Base-by-base conservation (phyloP, 495 filamentous ascomycete species). In the Xanthoparmelia taractica region DNA sequence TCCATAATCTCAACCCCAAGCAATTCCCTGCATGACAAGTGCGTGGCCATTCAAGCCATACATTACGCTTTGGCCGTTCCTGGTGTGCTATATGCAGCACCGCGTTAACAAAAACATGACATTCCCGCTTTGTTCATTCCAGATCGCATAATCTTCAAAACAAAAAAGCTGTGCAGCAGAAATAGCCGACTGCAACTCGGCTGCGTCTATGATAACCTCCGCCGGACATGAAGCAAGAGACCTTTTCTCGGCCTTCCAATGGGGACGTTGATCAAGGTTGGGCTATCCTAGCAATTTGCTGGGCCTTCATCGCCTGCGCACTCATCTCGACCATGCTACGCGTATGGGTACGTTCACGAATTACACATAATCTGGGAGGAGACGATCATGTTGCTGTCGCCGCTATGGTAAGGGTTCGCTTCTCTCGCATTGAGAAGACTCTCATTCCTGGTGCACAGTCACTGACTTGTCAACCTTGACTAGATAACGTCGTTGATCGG, bases 281-380 rank as follows among this genome's bases (percentile, higher is more conserved):
- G 66, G 66, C 63, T 13, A 10, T 68, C 11, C 64, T 68, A 3
- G 54, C 66, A 2, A 50, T 68, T 17, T 65, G 63, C 36, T 65
- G 63, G 66, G 59, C 66, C 23, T 68, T 68, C 18, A 58, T 68
- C 23, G 47, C 60, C n/a, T 65, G 55, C 36, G 66, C 66, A 29
- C 52, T 64, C 25, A 33, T 66, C 57, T 59, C 63, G 10, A 68
- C 66, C 0, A 41, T 45, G 11, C 29, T 68, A 29, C 63, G 66
- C 27, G 63, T 66, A 3, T 68, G 58, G 52, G 66, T 68, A 2
- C 60, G 66, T 13, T 55, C 57, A 8, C 65, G 58, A 18, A 34
- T 68, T 25, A 68, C 66, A 12, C 63, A 36, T 17, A 68, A 68
- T 33, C n/a, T 68, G 41, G 66, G 66, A 13, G 17, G 25, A n/a